phyloP scores from a whole-genome alignment of 192 early-diverging fungal species.

The Mortierella alpina region DNA sequence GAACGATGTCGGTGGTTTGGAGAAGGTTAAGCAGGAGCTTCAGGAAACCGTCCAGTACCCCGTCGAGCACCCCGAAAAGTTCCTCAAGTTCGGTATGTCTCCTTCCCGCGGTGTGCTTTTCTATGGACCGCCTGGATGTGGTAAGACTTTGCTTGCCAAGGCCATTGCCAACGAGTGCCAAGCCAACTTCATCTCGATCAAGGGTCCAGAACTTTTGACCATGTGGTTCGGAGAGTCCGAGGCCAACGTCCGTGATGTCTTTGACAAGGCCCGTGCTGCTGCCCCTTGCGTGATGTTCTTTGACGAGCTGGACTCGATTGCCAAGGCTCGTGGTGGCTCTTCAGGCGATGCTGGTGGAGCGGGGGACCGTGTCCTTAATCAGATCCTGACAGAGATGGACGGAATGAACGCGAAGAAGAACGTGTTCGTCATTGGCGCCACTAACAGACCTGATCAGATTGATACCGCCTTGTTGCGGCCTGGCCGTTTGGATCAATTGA shows the following conservation, averaged over 20 bases:
- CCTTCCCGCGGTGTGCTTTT: constrained; percentile 98
- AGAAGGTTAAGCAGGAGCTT: constrained; percentile 97
- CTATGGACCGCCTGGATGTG: constrained; percentile 98
- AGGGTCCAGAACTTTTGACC: constrained; percentile 97
- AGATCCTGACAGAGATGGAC: constrained; percentile 99
- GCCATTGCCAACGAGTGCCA: constrained; percentile 99
- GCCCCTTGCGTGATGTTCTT: constrained; percentile 99
- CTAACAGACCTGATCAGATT: constrained; percentile 98
- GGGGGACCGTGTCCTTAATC: constrained; percentile 98
- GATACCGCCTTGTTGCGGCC: constrained; percentile 97
- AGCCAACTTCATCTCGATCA: constrained; percentile 99
- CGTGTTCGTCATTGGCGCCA: constrained; percentile 99
- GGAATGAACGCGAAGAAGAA: constrained; percentile 99
- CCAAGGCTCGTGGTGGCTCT: constrained; percentile 89
- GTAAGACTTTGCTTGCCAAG: constrained; percentile 98
- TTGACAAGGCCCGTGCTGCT: constrained; percentile 98
- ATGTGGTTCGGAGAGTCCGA: constrained; percentile 99
- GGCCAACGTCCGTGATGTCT: constrained; percentile 98
- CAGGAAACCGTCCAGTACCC: constrained; percentile 99
- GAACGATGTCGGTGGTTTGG: constrained; percentile 97
- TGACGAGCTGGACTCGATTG: constrained; percentile 98
- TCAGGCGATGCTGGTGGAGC: constrained; percentile 83
- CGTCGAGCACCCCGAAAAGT: constrained; percentile 99
- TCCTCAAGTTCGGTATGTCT: constrained; percentile 98
- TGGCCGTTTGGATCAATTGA: constrained; percentile 98